Conservation (phyloP, 768 basidiomycete genomes). For the Lactarius vividus region DNA sequence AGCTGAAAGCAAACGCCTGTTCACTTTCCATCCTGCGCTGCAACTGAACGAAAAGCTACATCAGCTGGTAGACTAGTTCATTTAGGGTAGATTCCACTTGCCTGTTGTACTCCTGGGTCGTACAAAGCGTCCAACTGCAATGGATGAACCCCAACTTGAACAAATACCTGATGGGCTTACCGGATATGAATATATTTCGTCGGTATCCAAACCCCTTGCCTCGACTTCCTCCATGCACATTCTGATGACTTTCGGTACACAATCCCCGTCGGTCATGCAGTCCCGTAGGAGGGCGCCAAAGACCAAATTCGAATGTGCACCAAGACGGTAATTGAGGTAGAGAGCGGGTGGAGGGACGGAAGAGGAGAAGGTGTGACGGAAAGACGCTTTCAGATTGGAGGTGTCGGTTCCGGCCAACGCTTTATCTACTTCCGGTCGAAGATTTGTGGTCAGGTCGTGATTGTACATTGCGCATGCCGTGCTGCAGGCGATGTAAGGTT, state of each 20-base stretch:
- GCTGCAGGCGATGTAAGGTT: conserved; percentile 37
- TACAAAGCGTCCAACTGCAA: too few relatives aligned
- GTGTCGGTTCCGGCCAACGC: conserved; percentile 73
- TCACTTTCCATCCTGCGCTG: conserved; percentile 87
- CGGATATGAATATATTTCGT: conserved; percentile 81
- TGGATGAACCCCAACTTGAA: too few relatives aligned
- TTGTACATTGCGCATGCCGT: conserved; percentile 76
- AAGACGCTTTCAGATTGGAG: conserved; percentile 49
- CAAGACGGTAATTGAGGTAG: conserved; percentile 76
- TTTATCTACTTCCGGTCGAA: conserved; percentile 54
- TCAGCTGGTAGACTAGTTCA: not conserved
- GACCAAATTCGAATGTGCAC: conserved; percentile 82
- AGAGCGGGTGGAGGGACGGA: conserved; percentile 71
- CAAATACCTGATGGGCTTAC: conserved; percentile 39
- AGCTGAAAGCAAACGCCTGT: conserved; percentile 65
- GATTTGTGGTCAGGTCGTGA: conserved; percentile 61
- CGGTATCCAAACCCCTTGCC: conserved; percentile 67
- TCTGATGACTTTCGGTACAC: conserved; percentile 74
- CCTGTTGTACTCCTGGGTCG: too few relatives aligned
- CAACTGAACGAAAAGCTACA: conserved; percentile 45
- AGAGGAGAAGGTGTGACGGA: conserved; percentile 58
- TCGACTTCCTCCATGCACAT: conserved; percentile 85
- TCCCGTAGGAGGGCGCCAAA: conserved; percentile 87
- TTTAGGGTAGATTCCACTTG: too few relatives aligned
- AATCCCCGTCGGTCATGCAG: conserved; percentile 81